These are phyloP conservation scores for Globisporangium nodosum DNA, from an alignment of 352 stramenopile genomes.

Conservation along the genomic window DNA sequence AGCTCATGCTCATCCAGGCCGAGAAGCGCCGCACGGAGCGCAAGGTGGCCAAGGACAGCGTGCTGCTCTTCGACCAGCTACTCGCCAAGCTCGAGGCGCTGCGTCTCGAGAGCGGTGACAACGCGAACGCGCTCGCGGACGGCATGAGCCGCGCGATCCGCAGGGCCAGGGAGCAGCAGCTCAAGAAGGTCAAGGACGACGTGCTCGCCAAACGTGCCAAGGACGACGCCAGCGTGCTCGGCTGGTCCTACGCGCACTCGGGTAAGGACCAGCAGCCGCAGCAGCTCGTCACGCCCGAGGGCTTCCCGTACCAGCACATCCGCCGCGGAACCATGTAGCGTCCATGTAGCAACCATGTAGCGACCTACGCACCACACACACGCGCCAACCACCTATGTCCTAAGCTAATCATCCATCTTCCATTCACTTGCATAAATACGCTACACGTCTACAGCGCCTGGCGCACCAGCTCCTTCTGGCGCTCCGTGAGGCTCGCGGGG, in stretches of 20 bases:
- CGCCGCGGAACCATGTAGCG: slow-evolving; percentile 72
- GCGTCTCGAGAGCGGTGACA: slow-evolving; percentile 44
- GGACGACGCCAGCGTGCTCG: slow-evolving; percentile 58
- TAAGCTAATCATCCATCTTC: not conserved
- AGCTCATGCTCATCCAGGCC: slow-evolving; percentile 54
- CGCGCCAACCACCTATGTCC: too few relatives aligned
- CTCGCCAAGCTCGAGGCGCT: slow-evolving; percentile 58
- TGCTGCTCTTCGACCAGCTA: slow-evolving; percentile 63
- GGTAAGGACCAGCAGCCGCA: slow-evolving; percentile 13
- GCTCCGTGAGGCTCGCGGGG: slow-evolving; percentile 82
- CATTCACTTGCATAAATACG: slow-evolving; percentile 7
- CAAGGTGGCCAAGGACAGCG: slow-evolving; percentile 69
- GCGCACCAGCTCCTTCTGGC: slow-evolving; percentile 65
- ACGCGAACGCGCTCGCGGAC: slow-evolving; percentile 56
- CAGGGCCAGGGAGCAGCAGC: slow-evolving; percentile 53
- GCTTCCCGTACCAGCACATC: slow-evolving; percentile 63
- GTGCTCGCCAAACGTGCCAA: slow-evolving; percentile 31
- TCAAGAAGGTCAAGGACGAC: slow-evolving; percentile 38
- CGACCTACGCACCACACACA: too few relatives aligned
- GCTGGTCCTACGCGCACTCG: slow-evolving; percentile 25
- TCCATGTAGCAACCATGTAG: slow-evolving; percentile 47
- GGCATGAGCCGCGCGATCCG: slow-evolving; percentile 38
- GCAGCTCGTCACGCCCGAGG: slow-evolving; percentile 30
- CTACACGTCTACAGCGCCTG: slow-evolving; percentile 47
- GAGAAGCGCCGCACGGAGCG: slow-evolving; percentile 74